Conservation (phyloP, 2,329 filamentous ascomycete species). For the Colletotrichum incanum region DNA sequence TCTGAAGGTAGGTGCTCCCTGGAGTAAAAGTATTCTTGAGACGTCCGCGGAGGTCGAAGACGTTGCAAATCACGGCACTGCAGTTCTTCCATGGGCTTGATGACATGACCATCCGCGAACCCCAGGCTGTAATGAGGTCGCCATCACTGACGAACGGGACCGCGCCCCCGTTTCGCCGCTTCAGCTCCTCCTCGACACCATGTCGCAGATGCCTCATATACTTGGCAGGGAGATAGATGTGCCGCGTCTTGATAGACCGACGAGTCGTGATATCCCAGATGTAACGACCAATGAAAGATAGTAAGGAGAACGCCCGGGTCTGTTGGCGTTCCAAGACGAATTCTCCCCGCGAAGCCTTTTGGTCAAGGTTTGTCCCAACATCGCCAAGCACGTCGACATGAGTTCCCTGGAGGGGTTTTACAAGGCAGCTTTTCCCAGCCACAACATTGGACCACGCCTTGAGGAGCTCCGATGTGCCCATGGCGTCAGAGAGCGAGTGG, state of each 20-base stretch:
- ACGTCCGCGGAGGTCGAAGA: background rate
- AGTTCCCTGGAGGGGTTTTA: background rate
- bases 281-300: background rate
- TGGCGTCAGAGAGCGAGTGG: constrained; percentile 57
- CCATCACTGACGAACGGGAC: constrained; percentile 13
- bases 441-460: background rate
- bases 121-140: constrained; percentile 18
- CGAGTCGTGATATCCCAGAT: constrained; percentile 3
- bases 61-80: constrained; percentile 3
- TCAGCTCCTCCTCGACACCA: background rate
- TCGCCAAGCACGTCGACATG: background rate
- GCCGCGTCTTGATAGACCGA: background rate
- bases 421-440: background rate
- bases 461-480: background rate
- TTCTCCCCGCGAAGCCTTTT: background rate
- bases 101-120: constrained; percentile 4
- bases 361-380: background rate
- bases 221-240: constrained; percentile 5
- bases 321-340: background rate
- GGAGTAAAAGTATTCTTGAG: background rate
- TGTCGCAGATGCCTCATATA: background rate
- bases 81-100: background rate
- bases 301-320: background rate
- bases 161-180: background rate
- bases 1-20: background rate